These are phyloP conservation scores for Crucihimalaya himalaica DNA, from an alignment of 345 rosid genomes.

Conservation along the genomic window DNA sequence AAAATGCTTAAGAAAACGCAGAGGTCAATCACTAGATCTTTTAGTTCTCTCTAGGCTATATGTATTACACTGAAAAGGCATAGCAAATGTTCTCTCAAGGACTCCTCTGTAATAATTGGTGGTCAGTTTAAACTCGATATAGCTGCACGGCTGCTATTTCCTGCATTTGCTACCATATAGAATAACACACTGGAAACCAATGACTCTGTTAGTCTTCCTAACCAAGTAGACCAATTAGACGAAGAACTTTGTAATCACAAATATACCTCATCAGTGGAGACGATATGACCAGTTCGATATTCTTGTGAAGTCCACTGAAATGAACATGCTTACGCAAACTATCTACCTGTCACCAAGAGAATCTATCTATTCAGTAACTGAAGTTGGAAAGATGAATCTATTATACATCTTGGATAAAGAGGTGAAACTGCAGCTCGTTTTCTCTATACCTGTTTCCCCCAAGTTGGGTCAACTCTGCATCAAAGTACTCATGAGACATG, in stretches of 20 bases:
- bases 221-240: neutral
- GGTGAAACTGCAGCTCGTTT: neutral
- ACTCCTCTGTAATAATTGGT: slow-evolving; percentile 75
- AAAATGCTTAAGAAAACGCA: no score
- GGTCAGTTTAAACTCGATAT: slow-evolving; percentile 84
- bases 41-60: no score
- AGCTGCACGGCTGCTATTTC: slow-evolving; percentile 71
- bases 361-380: neutral
- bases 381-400: neutral
- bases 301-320: slow-evolving; percentile 67
- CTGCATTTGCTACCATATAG: slow-evolving; percentile 96
- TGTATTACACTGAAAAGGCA: slow-evolving; percentile 20
- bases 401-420: neutral
- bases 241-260: neutral
- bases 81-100: slow-evolving; percentile 96
- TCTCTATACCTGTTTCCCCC: slow-evolving; percentile 81
- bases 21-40: no score
- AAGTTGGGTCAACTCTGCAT: slow-evolving; percentile 83
- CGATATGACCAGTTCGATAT: slow-evolving; percentile 74
- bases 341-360: slow-evolving; percentile 60
- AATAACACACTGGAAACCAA: neutral
- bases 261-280: slow-evolving; percentile 87
- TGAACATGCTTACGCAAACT: slow-evolving; percentile 88
- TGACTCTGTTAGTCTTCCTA: neutral
- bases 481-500: slow-evolving; percentile 85